phyloP scores from a whole-genome alignment of 1,139 yeast species.

The Taphrina wiesneri region DNA sequence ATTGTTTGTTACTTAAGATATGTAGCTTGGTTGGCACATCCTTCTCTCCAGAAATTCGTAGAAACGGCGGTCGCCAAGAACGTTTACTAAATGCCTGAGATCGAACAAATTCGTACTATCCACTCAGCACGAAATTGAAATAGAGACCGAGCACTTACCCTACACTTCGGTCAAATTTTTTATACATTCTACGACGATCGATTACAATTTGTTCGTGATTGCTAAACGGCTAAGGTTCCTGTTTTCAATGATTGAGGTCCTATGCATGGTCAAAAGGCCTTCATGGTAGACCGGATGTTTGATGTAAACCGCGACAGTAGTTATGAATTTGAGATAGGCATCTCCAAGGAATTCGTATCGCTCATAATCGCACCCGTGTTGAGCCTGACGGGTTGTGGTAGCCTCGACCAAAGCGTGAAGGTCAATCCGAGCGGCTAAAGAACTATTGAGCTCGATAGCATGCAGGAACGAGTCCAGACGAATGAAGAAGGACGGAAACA shows the following conservation, averaged over 20 bases:
- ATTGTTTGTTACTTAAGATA: constrained; percentile 27
- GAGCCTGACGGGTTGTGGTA: constrained; percentile 29
- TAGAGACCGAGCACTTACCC: not conserved
- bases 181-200: not conserved
- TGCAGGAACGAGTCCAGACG: constrained; percentile 33
- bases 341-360: constrained; percentile 37
- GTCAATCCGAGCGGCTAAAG: constrained; percentile 5
- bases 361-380: constrained; percentile 34
- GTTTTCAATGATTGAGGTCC: constrained; percentile 34
- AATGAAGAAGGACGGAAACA: constrained; percentile 25
- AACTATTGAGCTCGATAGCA: constrained; percentile 26
- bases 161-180: not conserved
- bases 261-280: constrained; percentile 30
- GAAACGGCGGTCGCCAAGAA: constrained; percentile 13
- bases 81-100: not conserved
- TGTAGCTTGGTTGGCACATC: constrained; percentile 10
- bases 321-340: constrained; percentile 34
- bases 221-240: constrained; percentile 30
- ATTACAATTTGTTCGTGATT: constrained; percentile 7
- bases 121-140: not conserved
- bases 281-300: constrained; percentile 33
- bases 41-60: not conserved
- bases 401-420: constrained; percentile 28
- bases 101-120: constrained; percentile 12
- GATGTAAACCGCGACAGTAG: constrained; percentile 34